Conservation (phyloP, 306 rosid species). For the Prunus campanulata region DNA sequence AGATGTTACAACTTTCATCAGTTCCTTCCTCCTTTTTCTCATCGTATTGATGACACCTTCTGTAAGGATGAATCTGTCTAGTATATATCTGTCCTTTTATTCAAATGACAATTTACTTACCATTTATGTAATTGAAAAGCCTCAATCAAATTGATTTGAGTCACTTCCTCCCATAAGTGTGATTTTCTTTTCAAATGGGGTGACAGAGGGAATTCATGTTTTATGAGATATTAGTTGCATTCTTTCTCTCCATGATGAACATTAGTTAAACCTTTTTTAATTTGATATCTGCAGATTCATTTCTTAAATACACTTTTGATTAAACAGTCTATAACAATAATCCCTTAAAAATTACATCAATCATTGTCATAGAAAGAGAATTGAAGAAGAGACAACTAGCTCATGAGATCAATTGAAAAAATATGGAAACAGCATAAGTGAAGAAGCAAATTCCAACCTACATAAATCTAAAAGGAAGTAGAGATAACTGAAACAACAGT, state of each 20-base stretch:
- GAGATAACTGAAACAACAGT: not conserved
- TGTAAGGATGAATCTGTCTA: too few relatives aligned
- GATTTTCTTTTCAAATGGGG: not conserved
- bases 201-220: not conserved
- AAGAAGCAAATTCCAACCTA: not conserved
- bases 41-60: too few relatives aligned
- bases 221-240: not conserved
- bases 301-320: not conserved
- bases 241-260: not conserved
- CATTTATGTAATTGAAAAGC: too few relatives aligned
- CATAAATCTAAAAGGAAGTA: not conserved
- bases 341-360: too few relatives aligned
- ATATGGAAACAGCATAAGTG: not conserved
- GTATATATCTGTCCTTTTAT: too few relatives aligned
- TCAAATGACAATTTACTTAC: too few relatives aligned
- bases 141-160: too few relatives aligned
- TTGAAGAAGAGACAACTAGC: not conserved
- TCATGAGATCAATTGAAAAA: not conserved
- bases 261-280: not conserved
- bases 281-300: not conserved
- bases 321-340: not conserved
- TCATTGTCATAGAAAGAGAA: not conserved
- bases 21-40: too few relatives aligned
- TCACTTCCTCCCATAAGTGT: not conserved
- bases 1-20: too few relatives aligned